phyloP scores from a whole-genome alignment of 2,329 filamentous ascomycete species.

The Rutstroemia sp. region DNA sequence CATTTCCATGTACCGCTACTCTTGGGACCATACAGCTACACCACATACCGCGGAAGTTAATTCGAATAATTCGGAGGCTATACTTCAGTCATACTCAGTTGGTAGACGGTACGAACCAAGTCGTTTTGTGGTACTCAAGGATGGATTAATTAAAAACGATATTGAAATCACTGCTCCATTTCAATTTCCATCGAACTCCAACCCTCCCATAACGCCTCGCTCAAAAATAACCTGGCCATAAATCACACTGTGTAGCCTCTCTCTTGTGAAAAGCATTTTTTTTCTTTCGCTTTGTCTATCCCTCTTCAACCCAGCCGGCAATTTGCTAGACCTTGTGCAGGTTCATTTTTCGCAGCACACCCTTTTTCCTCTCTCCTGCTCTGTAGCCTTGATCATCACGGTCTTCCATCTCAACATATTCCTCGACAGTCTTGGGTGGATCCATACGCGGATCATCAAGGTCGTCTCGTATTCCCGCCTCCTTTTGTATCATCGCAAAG shows the following conservation, averaged over 20 bases:
- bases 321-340: conserved; percentile 9
- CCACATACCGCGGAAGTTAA: conserved; percentile 70
- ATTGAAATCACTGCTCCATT: not conserved
- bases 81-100: not conserved
- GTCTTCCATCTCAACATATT: not conserved
- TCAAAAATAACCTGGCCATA: not conserved
- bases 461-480: conserved; percentile 1
- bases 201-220: conserved; percentile 1
- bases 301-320: not conserved
- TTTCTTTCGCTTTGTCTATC: not conserved
- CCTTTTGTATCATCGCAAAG: conserved; percentile 1
- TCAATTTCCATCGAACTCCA: conserved; percentile 1
- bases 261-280: not conserved
- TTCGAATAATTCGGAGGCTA: conserved; percentile 28
- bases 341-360: conserved; percentile 15
- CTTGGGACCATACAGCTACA: conserved; percentile 72
- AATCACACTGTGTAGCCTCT: not conserved
- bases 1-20: conserved; percentile 76
- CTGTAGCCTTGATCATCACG: conserved; percentile 4
- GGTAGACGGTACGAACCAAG: not conserved
- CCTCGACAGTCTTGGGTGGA: not conserved
- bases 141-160: conserved; percentile 5
- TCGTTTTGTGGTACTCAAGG: not conserved
- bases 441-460: conserved; percentile 1
- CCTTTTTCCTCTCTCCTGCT: conserved; percentile 16